Conservation (phyloP, 306 rosid genomes). For the Oemleria cerasiformis region DNA sequence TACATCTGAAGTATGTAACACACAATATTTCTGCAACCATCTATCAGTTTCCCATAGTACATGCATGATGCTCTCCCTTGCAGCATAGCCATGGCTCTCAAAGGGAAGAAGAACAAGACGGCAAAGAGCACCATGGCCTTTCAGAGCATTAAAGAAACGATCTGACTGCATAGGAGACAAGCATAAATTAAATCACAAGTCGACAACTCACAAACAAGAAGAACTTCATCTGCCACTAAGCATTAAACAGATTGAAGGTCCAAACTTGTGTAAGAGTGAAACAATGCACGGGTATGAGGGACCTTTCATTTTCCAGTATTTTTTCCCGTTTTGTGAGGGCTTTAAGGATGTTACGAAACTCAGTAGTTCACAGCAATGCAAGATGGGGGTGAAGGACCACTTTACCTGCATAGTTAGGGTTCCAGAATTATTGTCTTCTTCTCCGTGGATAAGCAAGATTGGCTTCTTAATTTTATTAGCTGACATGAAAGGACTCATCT, state of each 20-base stretch:
- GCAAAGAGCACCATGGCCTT: constrained; percentile 96
- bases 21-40: constrained; percentile 79
- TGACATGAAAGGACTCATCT: constrained; percentile 98
- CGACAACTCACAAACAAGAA: constrained; percentile 19
- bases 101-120: constrained; percentile 90
- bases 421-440: constrained; percentile 95
- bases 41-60: constrained; percentile 99
- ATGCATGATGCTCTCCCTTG: constrained; percentile 98
- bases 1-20: constrained; percentile 42
- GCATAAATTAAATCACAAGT: constrained; percentile 22
- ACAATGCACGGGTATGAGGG: neutral
- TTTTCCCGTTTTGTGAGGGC: neutral
- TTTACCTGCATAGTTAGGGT: constrained; percentile 96
- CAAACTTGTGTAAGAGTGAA: neutral
- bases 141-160: constrained; percentile 92
- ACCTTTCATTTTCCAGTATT: neutral
- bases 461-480: constrained; percentile 97
- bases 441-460: constrained; percentile 93
- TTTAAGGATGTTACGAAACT: neutral
- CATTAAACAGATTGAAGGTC: neutral
- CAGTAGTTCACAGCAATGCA: neutral
- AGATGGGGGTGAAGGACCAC: neutral
- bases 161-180: constrained; percentile 67
- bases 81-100: constrained; percentile 91
- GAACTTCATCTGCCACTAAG: neutral